Percentiles rank a stretch among this genome's conserved stretches.
Evolutionary conservation across 2,329 filamentous ascomycete genomes (phyloP).

Genomic region (Calonectria henricotiae): DNA sequence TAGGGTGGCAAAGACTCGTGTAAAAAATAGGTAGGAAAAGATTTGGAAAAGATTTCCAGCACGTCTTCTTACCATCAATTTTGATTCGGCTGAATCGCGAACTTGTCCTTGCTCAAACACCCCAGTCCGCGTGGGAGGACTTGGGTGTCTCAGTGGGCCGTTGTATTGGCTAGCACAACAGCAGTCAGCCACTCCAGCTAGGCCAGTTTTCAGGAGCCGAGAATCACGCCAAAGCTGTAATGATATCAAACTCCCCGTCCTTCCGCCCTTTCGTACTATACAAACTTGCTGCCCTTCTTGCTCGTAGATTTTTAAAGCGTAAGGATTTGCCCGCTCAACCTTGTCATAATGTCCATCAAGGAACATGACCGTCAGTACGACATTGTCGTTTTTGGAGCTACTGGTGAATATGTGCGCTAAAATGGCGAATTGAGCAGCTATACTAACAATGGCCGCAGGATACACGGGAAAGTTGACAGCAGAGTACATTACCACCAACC

Average conservation of each 20-base stretch:
- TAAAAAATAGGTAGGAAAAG: too few species aligned
- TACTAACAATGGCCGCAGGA: conserved; percentile 63
- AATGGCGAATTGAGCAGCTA: background rate
- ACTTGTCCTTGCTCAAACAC: conserved; percentile 19
- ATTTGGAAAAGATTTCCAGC: too few species aligned
- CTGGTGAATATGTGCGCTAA: conserved; percentile 61
- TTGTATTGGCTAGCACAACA: conserved; percentile 23
- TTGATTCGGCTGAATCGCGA: conserved; percentile 35
- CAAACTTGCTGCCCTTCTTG: background rate
- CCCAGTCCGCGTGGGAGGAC: conserved; percentile 3
- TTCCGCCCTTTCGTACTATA: background rate
- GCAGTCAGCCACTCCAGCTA: background rate
- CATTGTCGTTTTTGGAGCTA: conserved; percentile 72
- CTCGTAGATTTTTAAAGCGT: background rate
- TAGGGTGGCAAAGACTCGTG: too few species aligned
- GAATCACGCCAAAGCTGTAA: conserved; percentile 37
- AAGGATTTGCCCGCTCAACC: background rate
- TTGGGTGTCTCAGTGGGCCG: conserved; percentile 34
- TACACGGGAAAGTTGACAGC: conserved; percentile 87
- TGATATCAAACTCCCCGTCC: conserved; percentile 24
- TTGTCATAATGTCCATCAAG: conserved; percentile 61
- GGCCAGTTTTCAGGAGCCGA: conserved; percentile 31
- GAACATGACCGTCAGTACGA: conserved; percentile 72
- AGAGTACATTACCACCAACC: conserved; percentile 80
- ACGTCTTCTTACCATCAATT: background rate